Base-by-base conservation (phyloP, 345 rosid genomes). In the Nasturtium officinale region DNA sequence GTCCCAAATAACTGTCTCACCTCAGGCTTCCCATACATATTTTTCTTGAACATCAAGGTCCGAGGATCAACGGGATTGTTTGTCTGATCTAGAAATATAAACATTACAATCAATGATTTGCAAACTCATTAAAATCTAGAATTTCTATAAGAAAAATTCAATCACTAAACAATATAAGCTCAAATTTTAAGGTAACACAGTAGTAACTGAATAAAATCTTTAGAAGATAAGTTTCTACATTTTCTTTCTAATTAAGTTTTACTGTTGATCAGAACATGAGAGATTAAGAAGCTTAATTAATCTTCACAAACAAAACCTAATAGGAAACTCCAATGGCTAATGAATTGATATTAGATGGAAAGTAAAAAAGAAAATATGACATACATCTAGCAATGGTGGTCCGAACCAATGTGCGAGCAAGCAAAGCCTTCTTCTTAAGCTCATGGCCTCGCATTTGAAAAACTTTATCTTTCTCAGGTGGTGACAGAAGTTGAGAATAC, bases 301-400 rank as follows among this genome's bases (percentile, higher is more conserved):
- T 9, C 53, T 20, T 50, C 15, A 48, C 13, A 15, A 43, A 23
- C 33, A 23, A 37, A 65, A 13, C 47, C 42, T 64, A 45, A 50
- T 21, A 40, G 25, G 23, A 17, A 38, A 40, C 3, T 67, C 62
- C 45, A 69, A n/a, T 42, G 51, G 35, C 28, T 32, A 28, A 18
- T 18, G 69, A 37, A 37, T 37, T 17, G 53, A n/a, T 11, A 25
- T 17, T 12, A 50, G 59, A 25, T 48, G 21, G 5, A 13, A 37
- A 55, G 17, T 35, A 37, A 0, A 28, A 16, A 7, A 54, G 11
- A 69, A 18, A n/a, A n/a, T n/a, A 0, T 3, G 15, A 29, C 93
- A 30, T 83, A 95, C 99, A 95, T 89, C 98, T 87, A 1, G 99
- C 87, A 68, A 95, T 81, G 62, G 92, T 90, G 52, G 97, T 90